Evolutionary conservation across 176 grass and related monocot species (phyloP).

Genomic region (Microstegium vimineum): DNA sequence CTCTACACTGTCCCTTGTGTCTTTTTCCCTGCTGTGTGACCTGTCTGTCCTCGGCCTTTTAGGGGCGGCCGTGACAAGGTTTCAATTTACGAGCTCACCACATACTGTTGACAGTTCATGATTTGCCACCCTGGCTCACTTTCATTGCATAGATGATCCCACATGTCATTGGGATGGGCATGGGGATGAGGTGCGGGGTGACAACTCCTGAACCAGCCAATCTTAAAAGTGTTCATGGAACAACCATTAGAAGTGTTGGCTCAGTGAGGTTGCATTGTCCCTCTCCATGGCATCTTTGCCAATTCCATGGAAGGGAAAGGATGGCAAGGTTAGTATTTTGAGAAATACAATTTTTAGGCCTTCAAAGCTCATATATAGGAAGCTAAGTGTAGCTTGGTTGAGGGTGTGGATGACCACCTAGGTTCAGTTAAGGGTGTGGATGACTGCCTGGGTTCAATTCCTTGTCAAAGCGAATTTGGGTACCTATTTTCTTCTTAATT

Average conservation of each 20-base stretch:
- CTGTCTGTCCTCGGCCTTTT: neutral
- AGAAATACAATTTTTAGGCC: neutral
- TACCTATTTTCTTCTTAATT: no score
- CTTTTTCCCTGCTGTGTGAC: neutral
- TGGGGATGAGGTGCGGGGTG: neutral
- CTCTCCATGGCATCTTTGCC: neutral
- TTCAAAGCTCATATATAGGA: neutral
- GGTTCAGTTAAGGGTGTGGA: no score
- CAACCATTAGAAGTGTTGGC: neutral
- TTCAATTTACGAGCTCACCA: neutral
- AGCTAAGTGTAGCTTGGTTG: no score
- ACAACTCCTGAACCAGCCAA: neutral
- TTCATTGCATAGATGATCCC: neutral
- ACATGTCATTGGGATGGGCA: neutral
- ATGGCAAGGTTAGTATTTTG: neutral
- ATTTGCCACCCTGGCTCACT: neutral
- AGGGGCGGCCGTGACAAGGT: neutral
- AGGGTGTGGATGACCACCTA: no score
- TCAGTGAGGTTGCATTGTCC: constrained; percentile 1
- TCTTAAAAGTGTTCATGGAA: neutral
- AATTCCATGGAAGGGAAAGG: neutral
- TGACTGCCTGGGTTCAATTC: no score
- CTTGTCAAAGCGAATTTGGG: no score
- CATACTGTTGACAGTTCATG: neutral
- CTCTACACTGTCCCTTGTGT: neutral